A percentile compares a stretch with the other conserved stretches of the same genome.
Evolutionary conservation across 2,329 filamentous ascomycete genomes (phyloP).

Genomic region (Sporothrix mexicana): DNA sequence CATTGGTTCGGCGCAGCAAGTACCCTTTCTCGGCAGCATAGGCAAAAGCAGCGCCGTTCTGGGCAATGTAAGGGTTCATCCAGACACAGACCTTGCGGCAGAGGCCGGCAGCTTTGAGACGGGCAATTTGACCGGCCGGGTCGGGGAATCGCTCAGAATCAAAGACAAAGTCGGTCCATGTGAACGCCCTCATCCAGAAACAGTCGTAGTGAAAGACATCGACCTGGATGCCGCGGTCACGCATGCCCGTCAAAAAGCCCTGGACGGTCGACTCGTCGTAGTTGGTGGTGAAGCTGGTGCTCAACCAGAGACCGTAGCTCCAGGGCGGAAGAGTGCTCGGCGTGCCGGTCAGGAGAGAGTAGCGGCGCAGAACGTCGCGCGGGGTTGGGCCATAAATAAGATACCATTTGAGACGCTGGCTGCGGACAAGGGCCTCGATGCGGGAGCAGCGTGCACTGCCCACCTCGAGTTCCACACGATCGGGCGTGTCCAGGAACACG

Average conservation of each 20-base stretch:
- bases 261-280: slow-evolving; percentile 74
- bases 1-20: slow-evolving; percentile 70
- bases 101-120: slow-evolving; percentile 67
- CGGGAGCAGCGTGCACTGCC: slow-evolving; percentile 75
- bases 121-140: slow-evolving; percentile 65
- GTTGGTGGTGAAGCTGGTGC: slow-evolving; percentile 75
- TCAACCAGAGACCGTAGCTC: slow-evolving; percentile 79
- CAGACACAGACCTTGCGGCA: slow-evolving; percentile 72
- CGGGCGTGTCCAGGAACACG: slow-evolving; percentile 74
- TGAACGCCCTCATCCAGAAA: slow-evolving; percentile 78
- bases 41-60: slow-evolving; percentile 69
- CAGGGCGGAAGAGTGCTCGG: slow-evolving; percentile 70
- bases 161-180: slow-evolving; percentile 78
- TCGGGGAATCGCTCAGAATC: slow-evolving; percentile 72
- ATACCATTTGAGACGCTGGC: slow-evolving; percentile 74
- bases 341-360: slow-evolving; percentile 70
- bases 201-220: slow-evolving; percentile 79
- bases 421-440: slow-evolving; percentile 71
- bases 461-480: slow-evolving; percentile 73
- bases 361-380: slow-evolving; percentile 72
- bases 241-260: slow-evolving; percentile 72
- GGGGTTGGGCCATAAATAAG: slow-evolving; percentile 73
- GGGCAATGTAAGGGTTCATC: slow-evolving; percentile 77
- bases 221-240: slow-evolving; percentile 66
- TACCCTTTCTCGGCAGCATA: slow-evolving; percentile 70